Percentiles rank a stretch among this genome's conserved stretches.
phyloP scores from a whole-genome alignment of 2,329 filamentous ascomycete genomes.

The Xylaria sp. region DNA sequence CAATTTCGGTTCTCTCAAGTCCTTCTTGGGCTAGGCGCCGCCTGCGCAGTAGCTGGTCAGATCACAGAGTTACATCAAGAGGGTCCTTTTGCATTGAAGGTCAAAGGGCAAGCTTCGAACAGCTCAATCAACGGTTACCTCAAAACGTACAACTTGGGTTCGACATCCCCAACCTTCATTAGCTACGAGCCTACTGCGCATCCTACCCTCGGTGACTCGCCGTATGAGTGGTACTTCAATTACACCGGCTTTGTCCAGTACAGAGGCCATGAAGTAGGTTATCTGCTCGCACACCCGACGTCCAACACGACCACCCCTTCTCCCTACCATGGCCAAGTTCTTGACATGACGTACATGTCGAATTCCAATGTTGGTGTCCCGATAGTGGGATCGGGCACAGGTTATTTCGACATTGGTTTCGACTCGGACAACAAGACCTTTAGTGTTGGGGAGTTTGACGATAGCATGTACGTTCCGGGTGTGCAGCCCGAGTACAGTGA shows the following conservation, averaged over 20 bases:
- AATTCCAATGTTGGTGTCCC: slow-evolving; percentile 17
- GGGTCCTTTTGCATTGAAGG: not conserved
- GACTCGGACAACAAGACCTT: slow-evolving; percentile 1
- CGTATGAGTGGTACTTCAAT: slow-evolving; percentile 23
- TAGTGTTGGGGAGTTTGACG: not conserved
- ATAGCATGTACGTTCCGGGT: not conserved
- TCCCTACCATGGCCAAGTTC: not conserved
- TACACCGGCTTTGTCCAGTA: slow-evolving; percentile 11
- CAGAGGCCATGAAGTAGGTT: slow-evolving; percentile 5
- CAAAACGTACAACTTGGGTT: not conserved
- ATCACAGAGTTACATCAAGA: not conserved
- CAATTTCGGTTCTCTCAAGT: not conserved
- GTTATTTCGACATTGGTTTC: slow-evolving; percentile 8
- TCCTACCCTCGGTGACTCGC: not conserved
- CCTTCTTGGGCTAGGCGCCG: not conserved
- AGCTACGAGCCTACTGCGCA: not conserved
- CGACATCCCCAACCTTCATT: not conserved
- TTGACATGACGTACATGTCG: not conserved
- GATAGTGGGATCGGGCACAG: not conserved
- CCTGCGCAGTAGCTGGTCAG: not conserved
- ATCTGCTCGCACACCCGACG: slow-evolving; percentile 9
- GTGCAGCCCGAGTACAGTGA: not conserved
- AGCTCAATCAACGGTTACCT: slow-evolving; percentile 7
- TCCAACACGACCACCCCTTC: slow-evolving; percentile 11
- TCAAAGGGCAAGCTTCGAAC: not conserved